Evolutionary conservation across 352 stramenopile species (phyloP).

Genomic region (Phytophthora hybrid): DNA sequence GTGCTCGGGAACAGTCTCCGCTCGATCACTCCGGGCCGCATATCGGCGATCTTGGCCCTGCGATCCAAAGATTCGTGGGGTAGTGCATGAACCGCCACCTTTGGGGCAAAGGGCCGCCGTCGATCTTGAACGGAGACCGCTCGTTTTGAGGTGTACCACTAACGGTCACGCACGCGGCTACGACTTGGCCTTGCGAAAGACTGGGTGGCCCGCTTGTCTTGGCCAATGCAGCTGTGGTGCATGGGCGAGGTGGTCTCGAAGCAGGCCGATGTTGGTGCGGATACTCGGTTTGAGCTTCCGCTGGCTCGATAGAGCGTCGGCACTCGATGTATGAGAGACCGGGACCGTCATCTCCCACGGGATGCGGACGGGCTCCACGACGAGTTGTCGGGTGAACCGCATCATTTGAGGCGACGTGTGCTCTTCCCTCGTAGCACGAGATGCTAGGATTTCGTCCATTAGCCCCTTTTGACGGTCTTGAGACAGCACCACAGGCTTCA

Average conservation of each 20-base stretch:
- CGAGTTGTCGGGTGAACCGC: conserved; percentile 51
- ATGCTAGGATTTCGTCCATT: conserved; percentile 29
- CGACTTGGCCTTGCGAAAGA: conserved; percentile 26
- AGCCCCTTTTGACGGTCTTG: conserved; percentile 39
- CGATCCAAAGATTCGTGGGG: conserved; percentile 28
- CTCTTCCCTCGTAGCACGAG: conserved; percentile 24
- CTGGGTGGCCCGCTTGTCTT: conserved; percentile 44
- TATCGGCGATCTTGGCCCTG: conserved; percentile 17
- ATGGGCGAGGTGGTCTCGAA: conserved; percentile 72
- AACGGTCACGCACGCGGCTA: conserved; percentile 7
- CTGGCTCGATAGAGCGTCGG: conserved; percentile 48
- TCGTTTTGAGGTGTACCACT: conserved; percentile 9
- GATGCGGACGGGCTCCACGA: conserved; percentile 61
- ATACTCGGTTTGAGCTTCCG: conserved; percentile 71
- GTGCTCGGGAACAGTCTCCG: conserved; percentile 24
- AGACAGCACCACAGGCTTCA: conserved; percentile 35
- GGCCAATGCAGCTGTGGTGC: conserved; percentile 64
- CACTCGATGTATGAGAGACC: conserved; percentile 19
- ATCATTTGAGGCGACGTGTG: conserved; percentile 27
- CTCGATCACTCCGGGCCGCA: conserved; percentile 12
- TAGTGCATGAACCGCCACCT: conserved; percentile 23
- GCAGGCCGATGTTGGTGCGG: conserved; percentile 57
- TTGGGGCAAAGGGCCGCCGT: not conserved
- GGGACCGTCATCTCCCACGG: conserved; percentile 79
- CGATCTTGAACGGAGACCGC: conserved; percentile 20